A percentile compares a stretch with the other conserved stretches of the same genome.
These are phyloP conservation scores for Coniferiporia weirii DNA, from an alignment of 1,284 basidiomycete species.

Conservation along the genomic window DNA sequence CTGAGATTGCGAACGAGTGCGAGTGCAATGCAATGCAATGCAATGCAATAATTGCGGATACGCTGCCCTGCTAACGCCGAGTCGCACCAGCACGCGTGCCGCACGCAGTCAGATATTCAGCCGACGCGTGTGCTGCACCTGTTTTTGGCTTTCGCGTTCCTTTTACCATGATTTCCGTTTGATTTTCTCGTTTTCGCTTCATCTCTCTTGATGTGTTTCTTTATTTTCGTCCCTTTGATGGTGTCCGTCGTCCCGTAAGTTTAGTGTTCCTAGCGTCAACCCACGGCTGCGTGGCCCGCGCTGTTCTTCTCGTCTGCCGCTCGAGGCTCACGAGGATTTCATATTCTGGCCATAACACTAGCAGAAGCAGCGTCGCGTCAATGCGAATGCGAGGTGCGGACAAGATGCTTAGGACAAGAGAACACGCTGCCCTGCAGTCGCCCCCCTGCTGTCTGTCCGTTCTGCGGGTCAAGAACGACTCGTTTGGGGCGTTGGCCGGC, in stretches of 20 bases:
- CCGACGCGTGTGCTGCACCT: conserved; percentile 9
- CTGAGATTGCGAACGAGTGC: not conserved
- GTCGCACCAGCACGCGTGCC: too few relatives aligned
- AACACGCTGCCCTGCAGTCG: not conserved
- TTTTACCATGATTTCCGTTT: not conserved
- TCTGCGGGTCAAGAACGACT: not conserved
- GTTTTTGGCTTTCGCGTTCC: not conserved
- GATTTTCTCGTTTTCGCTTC: not conserved
- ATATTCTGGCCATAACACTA: not conserved
- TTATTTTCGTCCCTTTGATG: not conserved
- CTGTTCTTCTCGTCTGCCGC: too few relatives aligned
- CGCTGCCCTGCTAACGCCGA: not conserved
- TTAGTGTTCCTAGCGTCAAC: not conserved
- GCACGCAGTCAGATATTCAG: too few relatives aligned
- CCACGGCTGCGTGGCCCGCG: too few relatives aligned
- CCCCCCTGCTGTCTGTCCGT: not conserved
- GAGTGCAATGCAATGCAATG: not conserved
- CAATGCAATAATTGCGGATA: too few relatives aligned
- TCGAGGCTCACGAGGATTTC: conserved; percentile 1
- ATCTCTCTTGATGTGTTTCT: conserved; percentile 4
- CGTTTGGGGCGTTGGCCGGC: not conserved
- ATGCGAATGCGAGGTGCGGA: not conserved
- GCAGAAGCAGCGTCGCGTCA: not conserved
- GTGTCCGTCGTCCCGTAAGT: not conserved
- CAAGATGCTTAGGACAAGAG: not conserved